These are phyloP conservation scores for Gonium pectorale DNA, from an alignment of 139 green algal genomes.

Conservation along the genomic window DNA sequence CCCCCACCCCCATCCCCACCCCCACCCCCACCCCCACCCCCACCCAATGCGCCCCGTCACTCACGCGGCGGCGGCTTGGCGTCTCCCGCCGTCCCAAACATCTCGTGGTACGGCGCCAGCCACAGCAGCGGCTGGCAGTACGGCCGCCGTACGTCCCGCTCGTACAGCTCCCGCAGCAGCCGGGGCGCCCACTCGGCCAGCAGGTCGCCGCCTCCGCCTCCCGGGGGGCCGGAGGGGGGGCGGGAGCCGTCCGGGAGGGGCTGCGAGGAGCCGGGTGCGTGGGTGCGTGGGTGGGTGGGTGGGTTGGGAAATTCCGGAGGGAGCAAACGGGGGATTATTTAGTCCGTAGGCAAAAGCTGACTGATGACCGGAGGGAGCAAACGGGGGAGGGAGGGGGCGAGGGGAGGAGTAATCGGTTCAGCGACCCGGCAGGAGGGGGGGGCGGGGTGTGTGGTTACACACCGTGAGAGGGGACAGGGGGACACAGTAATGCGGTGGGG, in stretches of 20 bases:
- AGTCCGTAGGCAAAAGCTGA: too few relatives aligned
- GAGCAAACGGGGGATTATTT: too few relatives aligned
- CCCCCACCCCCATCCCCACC: not conserved
- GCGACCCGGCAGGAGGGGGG: too few relatives aligned
- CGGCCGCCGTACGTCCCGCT: slow-evolving; percentile 74
- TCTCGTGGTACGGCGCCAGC: slow-evolving; percentile 82
- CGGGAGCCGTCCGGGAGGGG: slow-evolving; percentile 13
- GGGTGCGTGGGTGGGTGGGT: not conserved
- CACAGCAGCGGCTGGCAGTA: slow-evolving; percentile 88
- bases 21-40: not conserved
- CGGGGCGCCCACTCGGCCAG: slow-evolving; percentile 65
- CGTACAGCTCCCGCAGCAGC: slow-evolving; percentile 78
- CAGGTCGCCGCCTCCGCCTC: slow-evolving; percentile 17
- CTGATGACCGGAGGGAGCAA: too few relatives aligned
- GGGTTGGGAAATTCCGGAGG: too few relatives aligned
- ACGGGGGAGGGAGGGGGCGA: too few relatives aligned
- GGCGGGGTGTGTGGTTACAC: too few relatives aligned
- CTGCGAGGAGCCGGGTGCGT: too few relatives aligned
- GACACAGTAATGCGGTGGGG: too few relatives aligned
- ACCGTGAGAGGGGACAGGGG: too few relatives aligned
- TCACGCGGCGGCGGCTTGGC: not conserved
- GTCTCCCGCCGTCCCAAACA: slow-evolving; percentile 34
- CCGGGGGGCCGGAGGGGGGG: not conserved
- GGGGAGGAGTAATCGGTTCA: too few relatives aligned
- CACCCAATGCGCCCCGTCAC: not conserved